phyloP scores from a whole-genome alignment of 805 yeast species.

The Candida railenensis region DNA sequence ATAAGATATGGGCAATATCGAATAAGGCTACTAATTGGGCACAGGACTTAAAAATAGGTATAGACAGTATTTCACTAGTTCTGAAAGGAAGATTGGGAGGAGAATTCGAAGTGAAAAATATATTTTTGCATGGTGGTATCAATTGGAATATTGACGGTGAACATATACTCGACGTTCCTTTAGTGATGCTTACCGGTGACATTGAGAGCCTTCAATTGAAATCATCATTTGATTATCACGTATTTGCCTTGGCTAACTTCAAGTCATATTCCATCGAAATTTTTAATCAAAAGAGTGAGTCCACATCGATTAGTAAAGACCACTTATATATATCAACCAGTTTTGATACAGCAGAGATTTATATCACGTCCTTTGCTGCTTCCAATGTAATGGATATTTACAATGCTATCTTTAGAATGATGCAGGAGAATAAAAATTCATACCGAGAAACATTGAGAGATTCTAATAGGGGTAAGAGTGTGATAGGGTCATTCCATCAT shows the following conservation, averaged over 20 bases:
- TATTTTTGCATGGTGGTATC: conserved; percentile 62
- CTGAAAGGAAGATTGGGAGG: conserved; percentile 87
- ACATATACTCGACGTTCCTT: conserved; percentile 54
- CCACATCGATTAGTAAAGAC: conserved; percentile 50
- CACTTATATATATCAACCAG: conserved; percentile 52
- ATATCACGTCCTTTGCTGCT: conserved; percentile 81
- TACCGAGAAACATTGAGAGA: conserved; percentile 75
- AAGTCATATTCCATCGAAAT: conserved; percentile 50
- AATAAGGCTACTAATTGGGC: conserved; percentile 67
- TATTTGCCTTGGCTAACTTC: conserved; percentile 66
- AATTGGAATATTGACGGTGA: conserved; percentile 59
- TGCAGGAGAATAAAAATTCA: conserved; percentile 68
- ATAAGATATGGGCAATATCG: conserved; percentile 66
- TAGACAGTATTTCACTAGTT: conserved; percentile 48
- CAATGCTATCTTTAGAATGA: conserved; percentile 66
- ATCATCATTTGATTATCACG: conserved; percentile 80
- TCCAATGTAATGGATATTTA: conserved; percentile 78
- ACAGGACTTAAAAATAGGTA: conserved; percentile 64
- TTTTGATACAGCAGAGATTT: conserved; percentile 56
- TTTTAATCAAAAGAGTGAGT: conserved; percentile 63
- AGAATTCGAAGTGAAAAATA: conserved; percentile 44
- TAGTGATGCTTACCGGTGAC: conserved; percentile 61
- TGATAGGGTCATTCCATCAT: not conserved
- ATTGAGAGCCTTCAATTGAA: conserved; percentile 56
- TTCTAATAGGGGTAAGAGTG: conserved; percentile 30